Evolutionary conservation across 2,329 filamentous ascomycete species (phyloP).

Genomic region (Podosphaera xanthii): DNA sequence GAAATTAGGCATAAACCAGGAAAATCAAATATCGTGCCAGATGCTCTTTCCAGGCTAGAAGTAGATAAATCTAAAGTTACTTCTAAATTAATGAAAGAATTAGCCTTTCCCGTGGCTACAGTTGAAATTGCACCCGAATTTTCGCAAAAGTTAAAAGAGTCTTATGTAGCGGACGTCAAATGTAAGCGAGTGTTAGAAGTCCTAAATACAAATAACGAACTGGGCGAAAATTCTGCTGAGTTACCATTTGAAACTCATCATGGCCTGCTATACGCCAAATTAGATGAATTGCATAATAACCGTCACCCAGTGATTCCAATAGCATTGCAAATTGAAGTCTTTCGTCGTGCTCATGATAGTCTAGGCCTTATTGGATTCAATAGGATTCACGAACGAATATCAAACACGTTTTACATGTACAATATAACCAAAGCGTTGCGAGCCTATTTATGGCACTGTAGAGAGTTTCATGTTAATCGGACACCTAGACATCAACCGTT

Average conservation of each 20-base stretch:
- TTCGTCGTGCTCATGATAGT: not conserved
- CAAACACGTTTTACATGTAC: not conserved
- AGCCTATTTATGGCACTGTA: slow-evolving; percentile 19
- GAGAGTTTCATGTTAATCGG: slow-evolving; percentile 9
- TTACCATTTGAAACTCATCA: not conserved
- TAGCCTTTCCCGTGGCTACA: not conserved
- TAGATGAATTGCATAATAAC: not conserved
- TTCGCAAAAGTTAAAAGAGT: not conserved
- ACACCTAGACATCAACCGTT: not conserved
- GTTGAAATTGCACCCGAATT: not conserved
- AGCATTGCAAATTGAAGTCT: not conserved
- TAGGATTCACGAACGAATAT: not conserved
- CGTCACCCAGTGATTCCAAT: not conserved
- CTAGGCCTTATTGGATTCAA: not conserved
- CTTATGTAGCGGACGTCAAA: not conserved
- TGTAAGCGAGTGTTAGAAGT: not conserved
- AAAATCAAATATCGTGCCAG: not conserved
- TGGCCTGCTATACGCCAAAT: not conserved
- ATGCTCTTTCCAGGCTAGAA: not conserved
- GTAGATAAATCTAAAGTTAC: not conserved
- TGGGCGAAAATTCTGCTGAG: not conserved
- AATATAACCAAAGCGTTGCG: not conserved
- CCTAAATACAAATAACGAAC: not conserved
- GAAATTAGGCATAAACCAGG: not conserved
- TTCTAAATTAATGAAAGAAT: not conserved